phyloP scores from a whole-genome alignment of 345 rosid genomes.

The Eucalyptus sp. region DNA sequence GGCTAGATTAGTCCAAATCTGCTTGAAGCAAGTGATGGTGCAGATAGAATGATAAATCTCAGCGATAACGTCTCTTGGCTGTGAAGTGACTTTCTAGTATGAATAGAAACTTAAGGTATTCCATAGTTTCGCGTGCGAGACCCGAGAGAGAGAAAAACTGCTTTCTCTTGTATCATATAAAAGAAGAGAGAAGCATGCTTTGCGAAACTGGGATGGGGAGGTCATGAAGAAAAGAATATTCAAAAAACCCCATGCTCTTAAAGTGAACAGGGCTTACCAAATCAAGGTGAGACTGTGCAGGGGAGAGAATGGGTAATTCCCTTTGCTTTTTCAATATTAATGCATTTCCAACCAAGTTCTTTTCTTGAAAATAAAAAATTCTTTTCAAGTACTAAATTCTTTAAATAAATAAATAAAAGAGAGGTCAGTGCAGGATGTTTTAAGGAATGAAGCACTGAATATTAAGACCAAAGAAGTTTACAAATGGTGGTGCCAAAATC shows the following conservation, averaged over 20 bases:
- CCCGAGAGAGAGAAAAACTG: not conserved
- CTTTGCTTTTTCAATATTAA: not conserved
- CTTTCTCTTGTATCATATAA: not conserved
- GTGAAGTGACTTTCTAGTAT: not conserved
- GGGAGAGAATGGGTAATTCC: not conserved
- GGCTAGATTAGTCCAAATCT: not conserved
- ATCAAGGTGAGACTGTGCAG: not conserved
- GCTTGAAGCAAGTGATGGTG: not conserved
- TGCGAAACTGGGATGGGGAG: not conserved
- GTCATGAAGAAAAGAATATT: slow-evolving; percentile 1
- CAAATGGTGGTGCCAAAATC: not conserved
- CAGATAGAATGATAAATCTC: not conserved
- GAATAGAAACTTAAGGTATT: not conserved
- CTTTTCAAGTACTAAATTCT: not conserved
- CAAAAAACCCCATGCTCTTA: not conserved
- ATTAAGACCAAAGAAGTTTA: not conserved
- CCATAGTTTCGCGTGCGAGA: not conserved
- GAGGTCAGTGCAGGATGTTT: not conserved
- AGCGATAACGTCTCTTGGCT: not conserved
- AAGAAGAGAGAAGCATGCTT: not conserved
- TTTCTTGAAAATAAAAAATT: not conserved
- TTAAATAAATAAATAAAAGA: not conserved
- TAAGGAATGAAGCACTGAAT: not conserved
- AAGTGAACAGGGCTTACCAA: not conserved
- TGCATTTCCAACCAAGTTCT: not conserved